A percentile compares a stretch with the other conserved stretches of the same genome.
Conservation (phyloP, 148 eudicot species). For the Vaccinium corymbosum region DNA sequence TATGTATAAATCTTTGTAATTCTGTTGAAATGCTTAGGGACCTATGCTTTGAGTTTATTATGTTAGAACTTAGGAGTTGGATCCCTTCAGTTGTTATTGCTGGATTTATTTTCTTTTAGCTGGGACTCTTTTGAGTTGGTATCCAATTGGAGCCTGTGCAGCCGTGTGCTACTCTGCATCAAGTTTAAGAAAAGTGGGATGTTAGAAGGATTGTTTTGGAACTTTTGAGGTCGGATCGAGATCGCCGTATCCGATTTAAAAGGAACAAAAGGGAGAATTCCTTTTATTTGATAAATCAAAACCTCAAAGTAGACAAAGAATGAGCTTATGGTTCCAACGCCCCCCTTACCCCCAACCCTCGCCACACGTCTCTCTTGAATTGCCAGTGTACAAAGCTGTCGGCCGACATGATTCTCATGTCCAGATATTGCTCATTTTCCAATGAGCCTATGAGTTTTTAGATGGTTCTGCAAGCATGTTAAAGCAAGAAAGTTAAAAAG, state of each 20-base stretch:
- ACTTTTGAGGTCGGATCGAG: background rate
- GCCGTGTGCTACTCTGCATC: background rate
- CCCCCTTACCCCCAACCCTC: background rate
- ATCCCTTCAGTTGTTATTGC: conserved; percentile 6
- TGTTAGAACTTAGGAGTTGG: conserved; percentile 4
- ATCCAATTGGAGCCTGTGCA: background rate
- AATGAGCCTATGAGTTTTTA: background rate
- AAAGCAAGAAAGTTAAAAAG: background rate
- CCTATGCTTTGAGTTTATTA: background rate
- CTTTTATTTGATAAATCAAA: background rate
- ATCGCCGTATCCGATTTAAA: background rate
- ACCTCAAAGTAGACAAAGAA: background rate
- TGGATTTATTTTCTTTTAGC: background rate
- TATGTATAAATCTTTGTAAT: background rate
- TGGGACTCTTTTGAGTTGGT: background rate
- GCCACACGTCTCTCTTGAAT: background rate
- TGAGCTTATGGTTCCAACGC: background rate
- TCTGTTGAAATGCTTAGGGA: background rate
- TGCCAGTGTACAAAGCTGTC: background rate
- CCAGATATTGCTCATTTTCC: background rate
- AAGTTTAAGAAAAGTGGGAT: background rate
- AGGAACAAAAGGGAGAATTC: background rate
- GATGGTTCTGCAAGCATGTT: background rate
- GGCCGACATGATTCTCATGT: background rate
- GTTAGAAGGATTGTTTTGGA: background rate